Evolutionary conservation across 2,329 filamentous ascomycete species (phyloP), one percentile per base, ranked within the genome.

Genomic region (Claviceps sp.): DNA sequence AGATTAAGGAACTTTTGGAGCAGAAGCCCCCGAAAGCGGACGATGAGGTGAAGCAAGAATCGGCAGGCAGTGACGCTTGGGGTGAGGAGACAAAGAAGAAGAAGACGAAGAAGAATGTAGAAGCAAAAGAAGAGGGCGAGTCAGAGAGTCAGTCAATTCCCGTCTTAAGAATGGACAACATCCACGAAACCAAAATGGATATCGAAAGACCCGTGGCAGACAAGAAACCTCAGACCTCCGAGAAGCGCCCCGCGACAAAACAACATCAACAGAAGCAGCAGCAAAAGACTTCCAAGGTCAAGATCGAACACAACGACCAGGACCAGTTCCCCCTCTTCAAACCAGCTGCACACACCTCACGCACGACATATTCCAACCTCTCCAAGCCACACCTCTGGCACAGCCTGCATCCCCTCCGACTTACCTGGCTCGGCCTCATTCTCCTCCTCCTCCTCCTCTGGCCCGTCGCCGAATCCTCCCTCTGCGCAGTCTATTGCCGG

Each of bases 111-210:
- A 41, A 17, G 40, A 41, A 17, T 17, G 16, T 6, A 43, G 19
- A 22, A 6, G 41, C 11, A 2, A 14, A 45, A n/a, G 26, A 43
- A 51, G 46, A 39, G 40, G 58, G 58, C 39, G 60, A 46, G 59
- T 70, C 58, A 51, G 64, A 60, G 53, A 69, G 64, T 48, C 71
- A 78, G 47, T 62, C 75, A 13, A 66, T 71, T 37, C 63, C 68
- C 13, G 69, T 72, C 46, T 70, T 71, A 48, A 70, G 74, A 51
- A 78, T 82, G 71, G 73, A 67, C 58, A 75, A 73, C 19, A 78
- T 82, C 37, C 75, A 72, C 42, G 74, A 70, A 14, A 76, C 76
- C 19, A 78, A 76, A 56, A 70, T 73, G 50, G 78, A 79, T 11
- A 82, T 83, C 49, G 76, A 80, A 59, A 70, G 76, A 10, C 67